Base-by-base conservation (phyloP, 768 basidiomycete species). In the Mycena belliarum region DNA sequence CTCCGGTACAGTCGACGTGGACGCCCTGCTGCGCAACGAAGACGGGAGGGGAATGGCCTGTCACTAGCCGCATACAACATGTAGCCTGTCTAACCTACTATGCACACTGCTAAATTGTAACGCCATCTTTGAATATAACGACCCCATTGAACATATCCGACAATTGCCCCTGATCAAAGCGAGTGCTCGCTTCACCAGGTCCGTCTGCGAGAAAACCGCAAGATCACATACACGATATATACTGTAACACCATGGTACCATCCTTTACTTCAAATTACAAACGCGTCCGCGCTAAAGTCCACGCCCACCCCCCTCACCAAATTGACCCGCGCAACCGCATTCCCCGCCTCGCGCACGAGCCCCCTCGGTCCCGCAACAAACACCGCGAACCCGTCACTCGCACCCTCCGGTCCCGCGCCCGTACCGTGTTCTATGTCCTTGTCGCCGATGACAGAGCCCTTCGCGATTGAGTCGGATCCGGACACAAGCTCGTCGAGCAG, bases 271-370 rank as follows among this genome's bases (percentile, higher is more conserved):
- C 20, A 38, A n/a, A 38, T 38, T 16, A 20, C 45, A 72, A 88
- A 96, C 48, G 84, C 72, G 74, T 96, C 93, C 11, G 88, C 88
- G 72, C 91, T 88, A 65, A 94, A 71, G 21, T 76, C 85, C 37
- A 94, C 76, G 1, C 84, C 83, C 20, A 68, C 67, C 7, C 66
- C 64, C 37, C 16, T 38, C 12, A 6, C 6, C 18, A 72, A 49
- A 58, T 79, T 68, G 16, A 91, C 57, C 50, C 78, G 71, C n/a
- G 91, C 91, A 4, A 93, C 90, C 3, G 89, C 90, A 69, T 94
- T 95, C 59, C 84, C 79, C 7, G 84, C 82, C 63, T 92, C 91
- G 10, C 77, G 74, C 6, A 85, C 6, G 18, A 38, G 37, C 7
- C 37, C 16, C 4, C 3, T 6, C 6, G 37, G 37, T 6, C 37